phyloP scores from a whole-genome alignment of 1,284 basidiomycete genomes.

The Chiua sp. region DNA sequence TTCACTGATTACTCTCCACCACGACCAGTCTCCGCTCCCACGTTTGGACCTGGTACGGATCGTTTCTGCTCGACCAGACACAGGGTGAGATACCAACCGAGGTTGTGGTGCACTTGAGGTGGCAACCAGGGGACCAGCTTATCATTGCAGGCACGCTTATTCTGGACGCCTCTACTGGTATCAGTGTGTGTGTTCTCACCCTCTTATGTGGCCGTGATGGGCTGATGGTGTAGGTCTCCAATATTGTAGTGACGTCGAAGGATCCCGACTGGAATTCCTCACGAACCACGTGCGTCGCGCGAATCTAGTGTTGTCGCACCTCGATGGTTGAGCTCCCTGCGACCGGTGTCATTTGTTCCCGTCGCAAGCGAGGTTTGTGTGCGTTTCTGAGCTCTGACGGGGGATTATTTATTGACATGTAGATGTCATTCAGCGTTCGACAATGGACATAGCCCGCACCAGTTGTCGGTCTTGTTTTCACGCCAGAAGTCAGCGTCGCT shows the following conservation, averaged over 20 bases:
- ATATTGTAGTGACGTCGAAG: slow-evolving; percentile 56
- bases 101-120: too few species aligned
- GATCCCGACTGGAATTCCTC: slow-evolving; percentile 59
- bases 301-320: slow-evolving; percentile 37
- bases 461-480: slow-evolving; percentile 56
- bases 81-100: too few species aligned
- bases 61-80: too few species aligned
- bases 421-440: slow-evolving; percentile 54
- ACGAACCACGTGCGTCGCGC: slow-evolving; percentile 47
- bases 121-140: too few species aligned
- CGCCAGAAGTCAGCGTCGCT: slow-evolving; percentile 75
- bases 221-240: too few species aligned
- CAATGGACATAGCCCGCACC: slow-evolving; percentile 66
- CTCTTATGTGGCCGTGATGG: background rate
- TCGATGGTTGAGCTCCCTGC: slow-evolving; percentile 61
- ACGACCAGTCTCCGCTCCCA: too few species aligned
- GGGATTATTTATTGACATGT: too few species aligned
- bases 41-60: too few species aligned
- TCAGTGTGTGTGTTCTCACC: too few species aligned
- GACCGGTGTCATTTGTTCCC: slow-evolving; percentile 57
- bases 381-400: slow-evolving; percentile 26
- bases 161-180: too few species aligned
- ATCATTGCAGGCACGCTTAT: too few species aligned
- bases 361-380: slow-evolving; percentile 59
- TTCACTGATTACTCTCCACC: too few species aligned